A percentile compares a stretch with the other conserved stretches of the same genome.
Conservation (phyloP, 495 filamentous ascomycete genomes). For the Penicillium samsonianum region DNA sequence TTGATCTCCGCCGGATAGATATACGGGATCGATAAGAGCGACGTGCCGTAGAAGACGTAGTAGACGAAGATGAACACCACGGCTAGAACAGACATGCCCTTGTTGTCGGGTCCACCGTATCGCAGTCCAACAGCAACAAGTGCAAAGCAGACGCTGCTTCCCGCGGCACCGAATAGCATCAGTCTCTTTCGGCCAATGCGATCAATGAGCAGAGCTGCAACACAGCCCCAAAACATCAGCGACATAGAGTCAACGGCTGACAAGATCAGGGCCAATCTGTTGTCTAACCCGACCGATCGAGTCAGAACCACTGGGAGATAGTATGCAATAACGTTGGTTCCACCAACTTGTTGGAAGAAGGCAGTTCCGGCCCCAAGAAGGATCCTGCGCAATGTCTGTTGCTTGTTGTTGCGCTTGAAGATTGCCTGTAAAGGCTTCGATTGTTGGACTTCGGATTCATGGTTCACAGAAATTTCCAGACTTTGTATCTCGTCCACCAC, state of each 20-base stretch:
- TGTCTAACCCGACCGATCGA: slow-evolving; percentile 6
- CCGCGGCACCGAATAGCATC: slow-evolving; percentile 17
- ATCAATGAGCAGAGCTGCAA: slow-evolving; percentile 18
- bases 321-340: slow-evolving; percentile 14
- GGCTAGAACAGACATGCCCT: slow-evolving; percentile 15
- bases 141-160: slow-evolving; percentile 20
- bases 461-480: neutral
- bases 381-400: slow-evolving; percentile 11
- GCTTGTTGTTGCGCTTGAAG: slow-evolving; percentile 2
- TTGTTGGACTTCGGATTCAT: slow-evolving; percentile 22
- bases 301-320: slow-evolving; percentile 14
- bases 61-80: slow-evolving; percentile 35
- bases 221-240: slow-evolving; percentile 22
- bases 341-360: slow-evolving; percentile 14
- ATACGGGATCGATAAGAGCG: slow-evolving; percentile 29
- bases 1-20: slow-evolving; percentile 40
- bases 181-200: slow-evolving; percentile 10
- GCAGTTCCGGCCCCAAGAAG: slow-evolving; percentile 11
- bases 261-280: slow-evolving; percentile 11
- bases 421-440: neutral
- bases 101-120: slow-evolving; percentile 18
- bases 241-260: slow-evolving; percentile 16
- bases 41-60: slow-evolving; percentile 24
- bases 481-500: neutral
- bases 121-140: slow-evolving; percentile 18